Conservation (phyloP, 2,329 filamentous ascomycete genomes). For the Coniosporium tulheliwenetii region DNA sequence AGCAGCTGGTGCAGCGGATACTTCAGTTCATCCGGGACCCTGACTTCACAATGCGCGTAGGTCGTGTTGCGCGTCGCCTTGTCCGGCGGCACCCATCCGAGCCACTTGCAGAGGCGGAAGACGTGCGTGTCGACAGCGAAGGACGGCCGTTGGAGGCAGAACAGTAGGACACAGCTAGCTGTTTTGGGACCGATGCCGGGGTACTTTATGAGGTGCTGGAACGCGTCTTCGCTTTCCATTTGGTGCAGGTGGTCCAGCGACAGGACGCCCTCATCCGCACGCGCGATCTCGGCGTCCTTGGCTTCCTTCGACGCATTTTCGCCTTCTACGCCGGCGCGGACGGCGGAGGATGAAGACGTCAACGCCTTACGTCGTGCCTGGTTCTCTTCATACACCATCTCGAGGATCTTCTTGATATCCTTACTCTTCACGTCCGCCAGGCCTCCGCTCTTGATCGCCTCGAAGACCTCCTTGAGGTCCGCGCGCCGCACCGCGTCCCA, state of each 20-base stretch:
- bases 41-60: slow-evolving; percentile 44
- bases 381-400: slow-evolving; percentile 57
- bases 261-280: slow-evolving; percentile 42
- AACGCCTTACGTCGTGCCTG: slow-evolving; percentile 38
- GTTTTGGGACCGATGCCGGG: slow-evolving; percentile 53
- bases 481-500: slow-evolving; percentile 56
- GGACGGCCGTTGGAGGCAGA: slow-evolving; percentile 46
- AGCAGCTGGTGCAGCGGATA: slow-evolving; percentile 47
- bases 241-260: slow-evolving; percentile 48
- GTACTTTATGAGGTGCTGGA: slow-evolving; percentile 40
- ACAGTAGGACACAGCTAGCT: slow-evolving; percentile 47
- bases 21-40: slow-evolving; percentile 45
- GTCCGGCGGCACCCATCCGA: slow-evolving; percentile 42
- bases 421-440: slow-evolving; percentile 55
- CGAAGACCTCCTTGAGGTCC: slow-evolving; percentile 42
- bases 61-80: slow-evolving; percentile 34
- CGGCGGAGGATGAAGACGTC: slow-evolving; percentile 14
- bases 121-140: slow-evolving; percentile 55
- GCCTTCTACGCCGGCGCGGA: slow-evolving; percentile 24
- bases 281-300: slow-evolving; percentile 41
- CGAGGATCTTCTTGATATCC: slow-evolving; percentile 57
- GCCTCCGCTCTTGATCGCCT: slow-evolving; percentile 56
- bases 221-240: slow-evolving; percentile 38
- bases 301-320: slow-evolving; percentile 25
- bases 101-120: slow-evolving; percentile 45